These are phyloP conservation scores for Colletotrichum simmondsii DNA, from an alignment of 2,329 filamentous ascomycete genomes.

Conservation along the genomic window DNA sequence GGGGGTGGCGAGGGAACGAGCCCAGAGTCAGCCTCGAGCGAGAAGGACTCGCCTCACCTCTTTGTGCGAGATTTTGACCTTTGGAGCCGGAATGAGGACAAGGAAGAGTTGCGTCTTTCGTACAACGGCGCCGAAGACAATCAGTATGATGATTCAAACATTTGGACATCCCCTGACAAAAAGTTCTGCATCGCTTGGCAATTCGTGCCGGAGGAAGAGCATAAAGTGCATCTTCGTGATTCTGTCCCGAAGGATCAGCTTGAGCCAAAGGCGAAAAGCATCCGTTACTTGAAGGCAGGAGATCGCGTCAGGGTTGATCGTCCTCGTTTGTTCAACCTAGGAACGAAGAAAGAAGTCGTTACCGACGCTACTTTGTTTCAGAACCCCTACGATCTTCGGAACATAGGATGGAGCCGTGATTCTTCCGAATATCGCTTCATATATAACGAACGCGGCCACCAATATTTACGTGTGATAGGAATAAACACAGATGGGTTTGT, in stretches of 20 bases:
- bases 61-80: background rate
- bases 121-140: background rate
- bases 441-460: conserved; percentile 43
- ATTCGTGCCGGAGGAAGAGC: conserved; percentile 36
- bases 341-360: conserved; percentile 33
- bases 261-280: conserved; percentile 38
- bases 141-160: conserved; percentile 1
- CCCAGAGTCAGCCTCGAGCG: background rate
- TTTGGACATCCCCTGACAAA: conserved; percentile 35
- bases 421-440: conserved; percentile 41
- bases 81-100: background rate
- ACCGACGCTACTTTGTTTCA: conserved; percentile 39
- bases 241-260: conserved; percentile 42
- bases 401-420: conserved; percentile 39
- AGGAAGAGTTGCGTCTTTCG: background rate
- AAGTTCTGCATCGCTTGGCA: conserved; percentile 39
- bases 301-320: conserved; percentile 39
- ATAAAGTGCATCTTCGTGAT: conserved; percentile 37
- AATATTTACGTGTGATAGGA: conserved; percentile 36
- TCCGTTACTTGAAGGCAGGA: conserved; percentile 41
- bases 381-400: conserved; percentile 37
- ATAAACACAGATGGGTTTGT: conserved; percentile 35
- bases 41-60: background rate
- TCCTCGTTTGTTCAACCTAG: conserved; percentile 40
- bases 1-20: no score